Evolutionary conservation across 768 basidiomycete genomes (phyloP).

Genomic region (Suillus weaverae): DNA sequence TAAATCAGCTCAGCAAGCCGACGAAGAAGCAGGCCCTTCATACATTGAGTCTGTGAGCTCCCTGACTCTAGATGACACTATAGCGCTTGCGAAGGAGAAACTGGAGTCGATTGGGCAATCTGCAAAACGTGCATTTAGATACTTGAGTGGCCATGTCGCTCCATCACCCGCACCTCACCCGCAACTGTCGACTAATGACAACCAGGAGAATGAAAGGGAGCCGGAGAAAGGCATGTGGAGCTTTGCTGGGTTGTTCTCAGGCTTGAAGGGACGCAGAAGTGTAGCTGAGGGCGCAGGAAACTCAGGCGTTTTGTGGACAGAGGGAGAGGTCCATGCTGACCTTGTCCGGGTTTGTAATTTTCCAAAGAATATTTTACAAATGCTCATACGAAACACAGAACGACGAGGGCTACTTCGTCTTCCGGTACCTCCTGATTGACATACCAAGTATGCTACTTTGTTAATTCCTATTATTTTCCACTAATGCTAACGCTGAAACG

Average conservation of each 20-base stretch:
- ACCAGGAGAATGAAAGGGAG: slow-evolving; percentile 29
- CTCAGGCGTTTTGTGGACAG: slow-evolving; percentile 52
- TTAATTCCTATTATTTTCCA: slow-evolving; percentile 18
- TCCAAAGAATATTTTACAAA: slow-evolving; percentile 7
- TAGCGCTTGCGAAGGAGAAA: slow-evolving; percentile 46
- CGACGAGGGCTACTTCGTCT: slow-evolving; percentile 73
- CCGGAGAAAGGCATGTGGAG: slow-evolving; percentile 46
- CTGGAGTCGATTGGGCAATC: slow-evolving; percentile 45
- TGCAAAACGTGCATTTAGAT: slow-evolving; percentile 62
- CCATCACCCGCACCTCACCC: slow-evolving; percentile 36
- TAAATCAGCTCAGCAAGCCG: slow-evolving; percentile 31
- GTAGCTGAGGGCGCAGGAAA: slow-evolving; percentile 30
- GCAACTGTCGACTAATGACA: slow-evolving; percentile 28
- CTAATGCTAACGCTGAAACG: slow-evolving; percentile 11
- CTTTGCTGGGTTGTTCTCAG: slow-evolving; percentile 68
- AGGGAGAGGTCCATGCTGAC: slow-evolving; percentile 82
- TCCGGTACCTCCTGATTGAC: slow-evolving; percentile 76
- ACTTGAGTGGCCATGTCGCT: slow-evolving; percentile 64
- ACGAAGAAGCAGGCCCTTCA: slow-evolving; percentile 25
- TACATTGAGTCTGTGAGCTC: slow-evolving; percentile 51
- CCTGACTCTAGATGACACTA: slow-evolving; percentile 56
- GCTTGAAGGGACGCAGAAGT: slow-evolving; percentile 47
- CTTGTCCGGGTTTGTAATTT: slow-evolving; percentile 60
- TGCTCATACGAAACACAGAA: slow-evolving; percentile 46
- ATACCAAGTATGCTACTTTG: slow-evolving; percentile 62